phyloP scores from a whole-genome alignment of 371 early-diverging fungal species.

The Lichtheimia ramosa region DNA sequence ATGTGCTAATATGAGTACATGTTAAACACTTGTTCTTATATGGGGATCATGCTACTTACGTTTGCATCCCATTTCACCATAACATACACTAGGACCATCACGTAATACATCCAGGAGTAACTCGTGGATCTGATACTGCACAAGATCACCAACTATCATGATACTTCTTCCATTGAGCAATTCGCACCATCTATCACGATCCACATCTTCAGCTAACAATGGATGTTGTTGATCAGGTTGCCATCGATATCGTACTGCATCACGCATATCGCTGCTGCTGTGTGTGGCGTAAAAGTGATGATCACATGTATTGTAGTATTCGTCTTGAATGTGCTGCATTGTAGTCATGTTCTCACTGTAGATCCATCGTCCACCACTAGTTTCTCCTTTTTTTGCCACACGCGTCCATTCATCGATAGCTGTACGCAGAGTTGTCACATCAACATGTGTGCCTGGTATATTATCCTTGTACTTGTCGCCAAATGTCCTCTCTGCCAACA shows the following conservation, averaged over 20 bases:
- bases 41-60: conserved; percentile 17
- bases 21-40: too few species aligned
- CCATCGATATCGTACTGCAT: neutral
- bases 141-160: conserved; percentile 55
- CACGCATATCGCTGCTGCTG: neutral
- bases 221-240: conserved; percentile 8
- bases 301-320: conserved; percentile 23
- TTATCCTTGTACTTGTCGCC: conserved; percentile 7
- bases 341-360: neutral
- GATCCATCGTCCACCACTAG: neutral
- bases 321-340: conserved; percentile 38
- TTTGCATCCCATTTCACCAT: conserved; percentile 62
- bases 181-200: conserved; percentile 30
- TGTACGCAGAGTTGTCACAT: conserved; percentile 5
- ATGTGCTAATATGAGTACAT: conserved; percentile 29
- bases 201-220: conserved; percentile 9
- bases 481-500: neutral
- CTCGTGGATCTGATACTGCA: conserved; percentile 61
- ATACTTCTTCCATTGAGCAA: conserved; percentile 37
- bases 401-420: conserved; percentile 18
- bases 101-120: conserved; percentile 49
- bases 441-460: neutral
- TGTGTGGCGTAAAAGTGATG: too few species aligned
- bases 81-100: conserved; percentile 51
- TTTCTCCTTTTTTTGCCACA: conserved; percentile 5